A percentile compares a stretch with the other conserved stretches of the same genome.
Conservation (phyloP, 2,329 filamentous ascomycete genomes). For the Dactylellina haptotyla region DNA sequence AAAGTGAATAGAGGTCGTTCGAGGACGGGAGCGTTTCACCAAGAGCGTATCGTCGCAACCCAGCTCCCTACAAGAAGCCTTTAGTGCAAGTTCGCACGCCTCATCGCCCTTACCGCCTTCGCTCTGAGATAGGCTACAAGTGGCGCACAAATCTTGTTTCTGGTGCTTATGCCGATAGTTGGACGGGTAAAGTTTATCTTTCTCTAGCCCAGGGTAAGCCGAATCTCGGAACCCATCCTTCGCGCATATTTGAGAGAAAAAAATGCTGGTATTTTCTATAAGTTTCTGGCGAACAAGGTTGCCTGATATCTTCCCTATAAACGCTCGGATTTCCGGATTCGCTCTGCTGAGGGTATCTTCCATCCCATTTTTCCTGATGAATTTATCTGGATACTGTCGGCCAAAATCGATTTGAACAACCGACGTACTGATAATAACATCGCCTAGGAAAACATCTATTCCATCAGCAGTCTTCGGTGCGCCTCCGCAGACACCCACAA, state of each 20-base stretch:
- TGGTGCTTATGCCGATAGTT: slow-evolving; percentile 58
- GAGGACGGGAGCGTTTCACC: background rate
- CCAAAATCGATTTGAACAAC: slow-evolving; percentile 59
- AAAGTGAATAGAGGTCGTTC: slow-evolving; percentile 59
- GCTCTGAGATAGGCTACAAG: background rate
- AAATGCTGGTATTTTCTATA: slow-evolving; percentile 32
- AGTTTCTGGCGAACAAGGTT: slow-evolving; percentile 13
- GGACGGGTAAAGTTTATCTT: slow-evolving; percentile 56
- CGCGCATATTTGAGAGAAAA: slow-evolving; percentile 15
- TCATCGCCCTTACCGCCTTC: too few species aligned
- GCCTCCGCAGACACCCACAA: slow-evolving; percentile 57
- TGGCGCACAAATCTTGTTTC: too few species aligned
- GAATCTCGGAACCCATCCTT: background rate
- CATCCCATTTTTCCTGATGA: slow-evolving; percentile 54
- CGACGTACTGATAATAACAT: slow-evolving; percentile 59
- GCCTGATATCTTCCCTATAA: slow-evolving; percentile 54
- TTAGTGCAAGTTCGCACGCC: background rate
- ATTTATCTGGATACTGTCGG: slow-evolving; percentile 55
- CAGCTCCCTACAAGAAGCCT: background rate
- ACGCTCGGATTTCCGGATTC: slow-evolving; percentile 54
- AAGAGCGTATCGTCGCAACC: background rate
- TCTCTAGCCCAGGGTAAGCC: background rate
- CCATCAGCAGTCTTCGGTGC: slow-evolving; percentile 20
- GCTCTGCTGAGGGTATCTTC: slow-evolving; percentile 55
- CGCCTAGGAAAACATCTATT: slow-evolving; percentile 59